These are phyloP conservation scores for Tritrichomonas foetus DNA, from an alignment of 208 protist genomes.

Conservation along the genomic window DNA sequence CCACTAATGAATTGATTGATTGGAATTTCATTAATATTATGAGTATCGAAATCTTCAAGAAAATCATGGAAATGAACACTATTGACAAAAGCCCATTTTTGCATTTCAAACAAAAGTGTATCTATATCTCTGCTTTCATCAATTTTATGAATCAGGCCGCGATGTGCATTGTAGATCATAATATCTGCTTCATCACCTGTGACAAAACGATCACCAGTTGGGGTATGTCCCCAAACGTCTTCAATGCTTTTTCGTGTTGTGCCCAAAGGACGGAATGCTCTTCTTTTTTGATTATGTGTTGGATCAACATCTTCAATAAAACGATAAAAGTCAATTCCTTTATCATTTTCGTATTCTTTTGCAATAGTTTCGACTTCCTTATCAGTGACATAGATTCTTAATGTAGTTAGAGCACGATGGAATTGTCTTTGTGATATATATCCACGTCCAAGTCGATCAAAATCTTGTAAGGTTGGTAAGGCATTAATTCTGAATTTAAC, in stretches of 20 bases:
- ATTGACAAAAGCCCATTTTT: not conserved
- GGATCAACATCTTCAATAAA: slow-evolving; percentile 37
- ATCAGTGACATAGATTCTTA: not conserved
- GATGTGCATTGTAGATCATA: not conserved
- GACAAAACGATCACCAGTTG: not conserved
- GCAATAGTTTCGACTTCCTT: not conserved
- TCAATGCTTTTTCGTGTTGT: not conserved
- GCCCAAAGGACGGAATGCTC: not conserved
- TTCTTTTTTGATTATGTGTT: not conserved
- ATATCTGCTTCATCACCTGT: not conserved
- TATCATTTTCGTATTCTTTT: not conserved
- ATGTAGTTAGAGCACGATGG: slow-evolving; percentile 6
- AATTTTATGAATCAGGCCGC: not conserved
- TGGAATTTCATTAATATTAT: not conserved
- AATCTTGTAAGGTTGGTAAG: slow-evolving; percentile 42
- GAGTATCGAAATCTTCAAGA: not conserved
- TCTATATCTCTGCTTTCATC: not conserved
- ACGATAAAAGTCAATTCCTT: not conserved
- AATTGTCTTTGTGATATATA: slow-evolving; percentile 41
- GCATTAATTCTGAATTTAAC: slow-evolving; percentile 22
- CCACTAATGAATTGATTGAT: not conserved
- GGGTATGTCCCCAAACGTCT: not conserved
- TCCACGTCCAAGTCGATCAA: slow-evolving; percentile 40
- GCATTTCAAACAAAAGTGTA: not conserved
- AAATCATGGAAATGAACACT: not conserved